These are phyloP conservation scores for Chlorophyllum brunneum DNA, from an alignment of 768 basidiomycete genomes.

Conservation along the genomic window DNA sequence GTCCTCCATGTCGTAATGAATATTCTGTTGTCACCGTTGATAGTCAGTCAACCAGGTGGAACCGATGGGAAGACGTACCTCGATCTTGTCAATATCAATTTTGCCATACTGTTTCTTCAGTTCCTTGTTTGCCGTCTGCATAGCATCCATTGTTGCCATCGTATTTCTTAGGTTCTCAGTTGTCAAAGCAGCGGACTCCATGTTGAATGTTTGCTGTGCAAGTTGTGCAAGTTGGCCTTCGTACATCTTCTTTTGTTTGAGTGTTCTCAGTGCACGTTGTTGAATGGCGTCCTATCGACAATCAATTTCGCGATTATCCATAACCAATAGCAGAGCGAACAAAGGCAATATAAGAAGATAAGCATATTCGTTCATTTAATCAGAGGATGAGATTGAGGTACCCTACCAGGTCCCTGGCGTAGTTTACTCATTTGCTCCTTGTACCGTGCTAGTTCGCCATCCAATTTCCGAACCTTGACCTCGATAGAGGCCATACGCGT, in stretches of 20 bases:
- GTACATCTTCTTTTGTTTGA: conserved; percentile 97
- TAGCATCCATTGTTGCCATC: conserved; percentile 97
- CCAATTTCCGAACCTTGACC: conserved; percentile 95
- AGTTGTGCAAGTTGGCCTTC: conserved; percentile 89
- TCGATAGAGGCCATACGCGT: conserved; percentile 82
- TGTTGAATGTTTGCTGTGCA: conserved; percentile 95
- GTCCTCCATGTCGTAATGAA: conserved; percentile 99
- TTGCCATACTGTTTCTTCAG: conserved; percentile 96
- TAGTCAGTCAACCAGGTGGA: background rate
- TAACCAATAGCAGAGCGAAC: no score
- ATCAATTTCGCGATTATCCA: no score
- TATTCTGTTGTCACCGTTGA: conserved; percentile 47
- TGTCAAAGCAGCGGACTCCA: conserved; percentile 92
- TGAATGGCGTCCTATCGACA: conserved; percentile 78
- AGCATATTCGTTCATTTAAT: no score
- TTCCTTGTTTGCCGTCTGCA: conserved; percentile 95
- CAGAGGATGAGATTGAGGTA: no score
- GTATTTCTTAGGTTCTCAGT: conserved; percentile 99
- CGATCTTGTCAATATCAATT: conserved; percentile 97
- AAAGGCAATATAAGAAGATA: no score
- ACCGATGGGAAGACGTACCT: conserved; percentile 47
- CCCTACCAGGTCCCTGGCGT: conserved; percentile 93
- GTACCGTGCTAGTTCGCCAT: conserved; percentile 87
- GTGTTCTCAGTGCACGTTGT: conserved; percentile 86
- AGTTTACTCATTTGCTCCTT: conserved; percentile 96